These are phyloP conservation scores for Aureobasidium sp. DNA, from an alignment of 2,329 filamentous ascomycete species.

Conservation along the genomic window DNA sequence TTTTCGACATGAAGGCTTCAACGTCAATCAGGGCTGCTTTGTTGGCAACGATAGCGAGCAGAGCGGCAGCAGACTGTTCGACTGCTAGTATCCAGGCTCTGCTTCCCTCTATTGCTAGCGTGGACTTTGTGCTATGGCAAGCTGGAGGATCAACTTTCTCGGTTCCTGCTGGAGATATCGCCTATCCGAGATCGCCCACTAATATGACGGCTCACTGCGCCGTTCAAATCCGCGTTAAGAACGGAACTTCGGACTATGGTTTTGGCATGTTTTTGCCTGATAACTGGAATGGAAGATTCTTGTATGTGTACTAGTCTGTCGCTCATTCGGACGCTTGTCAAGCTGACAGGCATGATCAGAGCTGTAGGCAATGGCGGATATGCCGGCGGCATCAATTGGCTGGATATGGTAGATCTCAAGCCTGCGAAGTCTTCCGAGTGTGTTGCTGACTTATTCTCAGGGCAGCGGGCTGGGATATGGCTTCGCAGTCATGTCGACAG, in stretches of 20 bases:
- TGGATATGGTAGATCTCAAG: constrained; percentile 35
- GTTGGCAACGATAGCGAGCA: not conserved
- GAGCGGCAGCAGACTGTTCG: constrained; percentile 24
- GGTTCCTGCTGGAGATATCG: constrained; percentile 30
- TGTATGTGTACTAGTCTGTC: constrained; percentile 8
- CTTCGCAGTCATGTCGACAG: constrained; percentile 37
- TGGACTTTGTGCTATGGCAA: constrained; percentile 29
- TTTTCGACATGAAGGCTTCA: not conserved
- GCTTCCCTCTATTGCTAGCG: constrained; percentile 29
- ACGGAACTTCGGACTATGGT: constrained; percentile 21
- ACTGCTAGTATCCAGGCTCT: constrained; percentile 26
- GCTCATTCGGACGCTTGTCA: not conserved
- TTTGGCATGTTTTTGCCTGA: constrained; percentile 28
- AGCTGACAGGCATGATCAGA: not conserved
- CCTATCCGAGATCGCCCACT: constrained; percentile 33
- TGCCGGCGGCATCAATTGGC: constrained; percentile 40
- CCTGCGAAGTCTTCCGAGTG: no score
- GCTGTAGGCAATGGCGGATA: constrained; percentile 41
- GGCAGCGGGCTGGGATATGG: constrained; percentile 30
- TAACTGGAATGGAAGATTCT: constrained; percentile 27
- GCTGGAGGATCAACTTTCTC: constrained; percentile 31
- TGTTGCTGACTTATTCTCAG: not conserved
- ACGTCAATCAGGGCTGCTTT: not conserved
- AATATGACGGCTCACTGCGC: constrained; percentile 26
- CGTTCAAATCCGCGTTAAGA: constrained; percentile 25